Percentiles rank a stretch among this genome's conserved stretches.
phyloP scores from a whole-genome alignment of 129 eudicot genomes.

The Pittosporum tobira region DNA sequence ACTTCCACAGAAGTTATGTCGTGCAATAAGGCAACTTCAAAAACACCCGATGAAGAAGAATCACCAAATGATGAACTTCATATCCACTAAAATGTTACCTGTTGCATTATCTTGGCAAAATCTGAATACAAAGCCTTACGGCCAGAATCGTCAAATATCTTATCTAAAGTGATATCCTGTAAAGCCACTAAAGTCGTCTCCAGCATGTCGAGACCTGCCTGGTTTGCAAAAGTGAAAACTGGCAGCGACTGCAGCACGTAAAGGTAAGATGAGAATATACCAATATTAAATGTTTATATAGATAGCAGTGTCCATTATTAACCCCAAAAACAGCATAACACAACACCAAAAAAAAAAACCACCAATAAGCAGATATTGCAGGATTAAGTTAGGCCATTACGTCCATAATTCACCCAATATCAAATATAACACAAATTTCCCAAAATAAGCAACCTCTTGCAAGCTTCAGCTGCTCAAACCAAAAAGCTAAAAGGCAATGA shows the following conservation, averaged over 20 bases:
- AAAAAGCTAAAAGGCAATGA: no score
- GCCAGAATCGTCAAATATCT: conserved; percentile 85
- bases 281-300: neutral
- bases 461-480: no score
- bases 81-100: conserved; percentile 34
- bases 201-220: conserved; percentile 94
- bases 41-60: neutral
- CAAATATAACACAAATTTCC: no score
- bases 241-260: conserved; percentile 54
- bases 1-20: neutral
- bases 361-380: no score
- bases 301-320: neutral
- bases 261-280: neutral
- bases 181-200: conserved; percentile 87
- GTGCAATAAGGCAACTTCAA: neutral
- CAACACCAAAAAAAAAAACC: neutral
- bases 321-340: neutral
- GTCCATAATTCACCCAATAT: no score
- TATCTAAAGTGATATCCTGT: conserved; percentile 83
- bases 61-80: neutral
- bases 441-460: no score
- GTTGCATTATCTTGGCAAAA: conserved; percentile 89
- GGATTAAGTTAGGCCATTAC: no score
- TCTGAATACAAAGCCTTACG: conserved; percentile 65
- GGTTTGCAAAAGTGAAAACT: conserved; percentile 82